Base-by-base conservation (phyloP, 345 rosid genomes). In the Citrus inodora region DNA sequence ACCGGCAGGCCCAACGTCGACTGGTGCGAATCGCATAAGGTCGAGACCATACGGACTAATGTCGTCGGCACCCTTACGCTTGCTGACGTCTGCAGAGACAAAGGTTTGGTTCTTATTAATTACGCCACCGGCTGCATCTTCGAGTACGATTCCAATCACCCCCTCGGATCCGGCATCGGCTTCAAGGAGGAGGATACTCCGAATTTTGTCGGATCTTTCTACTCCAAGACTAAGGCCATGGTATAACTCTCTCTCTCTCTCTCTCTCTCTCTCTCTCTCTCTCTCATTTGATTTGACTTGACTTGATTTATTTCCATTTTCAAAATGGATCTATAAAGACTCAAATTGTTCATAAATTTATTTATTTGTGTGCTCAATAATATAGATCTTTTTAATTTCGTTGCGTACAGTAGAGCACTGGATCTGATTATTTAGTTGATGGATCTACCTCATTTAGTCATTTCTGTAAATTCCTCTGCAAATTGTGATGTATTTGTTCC, bases 211-310 rank as follows among this genome's bases (percentile, higher is more conserved):
- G 98, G 98, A 68, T 95, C 98, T 53, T 95, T 86, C 83, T 95
- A 93, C 78, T 95, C 98, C 55, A 91, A 95, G 85, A 93, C 98
- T 60, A 95, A 95, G 79, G 98, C 98, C 73, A 93, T 93, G 98
- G 98, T 53, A 53, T 5, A 4, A 17, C 22, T 53, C 51, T 46
- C 1, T 13, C 4, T 42, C 14, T 46, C n/a, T n/a, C n/a, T n/a
- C n/a, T n/a, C n/a, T n/a, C n/a, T n/a, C n/a, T n/a, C n/a, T n/a
- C n/a, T n/a, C n/a, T n/a, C n/a, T 46, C 51, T 46, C 25, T 25
- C 16, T 42, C 14, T 11, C 51, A 46, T 11, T 46, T 46, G 1
- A 13, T 46, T 10, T 42, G 51, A 46, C 5, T 46, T 46, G 16
- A 46, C 51, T 46, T 46, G 51, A n/a, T 13, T 42, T 46, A 1